Conservation (phyloP, 805 yeast genomes). For the Priceomyces carsonii region DNA sequence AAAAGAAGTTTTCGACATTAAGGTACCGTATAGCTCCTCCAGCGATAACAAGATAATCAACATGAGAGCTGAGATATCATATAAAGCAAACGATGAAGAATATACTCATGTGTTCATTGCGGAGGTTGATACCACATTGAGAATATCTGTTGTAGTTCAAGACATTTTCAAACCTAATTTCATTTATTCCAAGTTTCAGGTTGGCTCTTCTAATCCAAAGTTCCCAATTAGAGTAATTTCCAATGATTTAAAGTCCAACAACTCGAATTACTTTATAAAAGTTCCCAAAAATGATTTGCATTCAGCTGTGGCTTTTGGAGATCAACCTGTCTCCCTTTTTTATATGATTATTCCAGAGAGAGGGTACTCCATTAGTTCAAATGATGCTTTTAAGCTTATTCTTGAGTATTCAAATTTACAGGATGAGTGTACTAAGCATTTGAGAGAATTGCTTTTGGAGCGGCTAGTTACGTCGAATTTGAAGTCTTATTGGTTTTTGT, state of each 20-base stretch:
- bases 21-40: slow-evolving; percentile 32
- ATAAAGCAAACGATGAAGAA: slow-evolving; percentile 16
- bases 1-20: slow-evolving; percentile 17
- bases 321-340: slow-evolving; percentile 67
- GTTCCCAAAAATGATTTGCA: slow-evolving; percentile 19
- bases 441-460: slow-evolving; percentile 12
- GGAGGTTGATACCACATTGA: slow-evolving; percentile 53
- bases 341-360: slow-evolving; percentile 46
- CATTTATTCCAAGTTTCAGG: slow-evolving; percentile 66
- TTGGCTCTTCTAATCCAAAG: slow-evolving; percentile 55
- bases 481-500: slow-evolving; percentile 21
- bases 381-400: slow-evolving; percentile 42
- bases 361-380: slow-evolving; percentile 15
- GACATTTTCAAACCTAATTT: slow-evolving; percentile 64
- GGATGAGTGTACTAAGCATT: slow-evolving; percentile 41
- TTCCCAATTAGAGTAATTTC: slow-evolving; percentile 55
- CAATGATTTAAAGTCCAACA: slow-evolving; percentile 38
- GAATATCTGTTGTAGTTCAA: slow-evolving; percentile 75
- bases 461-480: slow-evolving; percentile 12
- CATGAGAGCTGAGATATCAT: slow-evolving; percentile 20
- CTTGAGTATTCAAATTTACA: slow-evolving; percentile 48
- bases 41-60: slow-evolving; percentile 27
- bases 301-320: slow-evolving; percentile 56
- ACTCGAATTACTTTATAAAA: slow-evolving; percentile 24
- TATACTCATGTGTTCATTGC: slow-evolving; percentile 24